These are phyloP conservation scores for Penicillium sp. DNA, from an alignment of 2,329 filamentous ascomycete species.

Conservation along the genomic window DNA sequence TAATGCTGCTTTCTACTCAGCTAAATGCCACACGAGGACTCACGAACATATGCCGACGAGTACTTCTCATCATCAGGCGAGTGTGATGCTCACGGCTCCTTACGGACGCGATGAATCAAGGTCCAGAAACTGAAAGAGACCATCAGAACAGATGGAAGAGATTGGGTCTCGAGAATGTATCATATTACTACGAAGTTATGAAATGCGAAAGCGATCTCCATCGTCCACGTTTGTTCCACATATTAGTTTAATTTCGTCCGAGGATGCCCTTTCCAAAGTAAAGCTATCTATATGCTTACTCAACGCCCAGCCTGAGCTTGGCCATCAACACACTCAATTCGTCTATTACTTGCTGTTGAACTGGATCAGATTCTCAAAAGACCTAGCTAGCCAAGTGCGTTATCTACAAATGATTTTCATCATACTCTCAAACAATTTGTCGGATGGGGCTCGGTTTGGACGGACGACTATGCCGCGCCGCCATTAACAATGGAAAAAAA, in stretches of 20 bases:
- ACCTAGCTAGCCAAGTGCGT: background rate
- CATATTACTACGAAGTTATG: background rate
- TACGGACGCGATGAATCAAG: too few species aligned
- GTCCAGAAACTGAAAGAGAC: background rate
- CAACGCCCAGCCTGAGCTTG: background rate
- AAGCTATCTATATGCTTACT: background rate
- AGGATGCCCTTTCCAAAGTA: background rate
- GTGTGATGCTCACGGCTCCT: background rate
- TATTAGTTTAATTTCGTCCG: too few species aligned
- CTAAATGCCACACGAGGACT: background rate
- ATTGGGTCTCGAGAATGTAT: background rate
- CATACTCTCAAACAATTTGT: background rate
- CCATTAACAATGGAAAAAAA: background rate
- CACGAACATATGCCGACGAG: background rate
- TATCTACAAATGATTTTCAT: background rate
- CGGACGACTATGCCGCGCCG: conserved; percentile 3
- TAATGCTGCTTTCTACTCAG: background rate
- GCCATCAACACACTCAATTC: too few species aligned
- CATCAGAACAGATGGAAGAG: background rate
- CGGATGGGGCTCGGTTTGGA: background rate
- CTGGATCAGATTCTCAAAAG: too few species aligned
- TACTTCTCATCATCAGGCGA: background rate
- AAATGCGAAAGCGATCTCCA: background rate
- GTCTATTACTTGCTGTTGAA: too few species aligned
- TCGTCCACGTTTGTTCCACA: background rate